A percentile compares a stretch with the other conserved stretches of the same genome.
Conservation (phyloP, 805 yeast species). For the Barnettozyma salicaria region DNA sequence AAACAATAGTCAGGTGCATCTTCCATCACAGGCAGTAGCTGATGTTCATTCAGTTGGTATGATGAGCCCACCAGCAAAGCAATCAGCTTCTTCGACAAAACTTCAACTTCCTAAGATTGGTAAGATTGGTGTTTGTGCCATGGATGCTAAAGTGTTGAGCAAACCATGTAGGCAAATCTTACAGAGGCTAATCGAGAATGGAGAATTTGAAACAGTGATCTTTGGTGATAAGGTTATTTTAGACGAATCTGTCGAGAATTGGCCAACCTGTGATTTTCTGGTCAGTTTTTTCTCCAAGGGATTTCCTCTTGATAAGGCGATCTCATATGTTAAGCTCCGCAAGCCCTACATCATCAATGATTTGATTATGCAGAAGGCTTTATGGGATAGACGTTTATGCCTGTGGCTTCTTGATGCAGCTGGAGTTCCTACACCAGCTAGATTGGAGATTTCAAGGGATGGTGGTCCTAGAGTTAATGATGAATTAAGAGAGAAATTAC, state of each 20-base stretch:
- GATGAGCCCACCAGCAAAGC: slow-evolving; percentile 14
- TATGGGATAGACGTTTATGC: slow-evolving; percentile 97
- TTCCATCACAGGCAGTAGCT: slow-evolving; percentile 20
- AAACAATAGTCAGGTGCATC: slow-evolving; percentile 27
- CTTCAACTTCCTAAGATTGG: slow-evolving; percentile 70
- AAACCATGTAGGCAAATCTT: slow-evolving; percentile 93
- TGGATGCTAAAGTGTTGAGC: slow-evolving; percentile 94
- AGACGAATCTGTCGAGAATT: slow-evolving; percentile 88
- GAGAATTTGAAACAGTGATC: slow-evolving; percentile 93
- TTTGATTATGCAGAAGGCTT: slow-evolving; percentile 79
- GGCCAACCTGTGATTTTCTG: slow-evolving; percentile 98
- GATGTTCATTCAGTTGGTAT: slow-evolving; percentile 10
- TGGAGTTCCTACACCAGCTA: slow-evolving; percentile 82
- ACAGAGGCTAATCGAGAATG: slow-evolving; percentile 80
- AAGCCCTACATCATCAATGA: slow-evolving; percentile 90
- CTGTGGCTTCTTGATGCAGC: slow-evolving; percentile 70
- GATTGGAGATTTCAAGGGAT: slow-evolving; percentile 88
- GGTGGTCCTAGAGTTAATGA: slow-evolving; percentile 89
- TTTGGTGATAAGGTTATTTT: slow-evolving; percentile 96
- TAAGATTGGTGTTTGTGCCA: slow-evolving; percentile 96
- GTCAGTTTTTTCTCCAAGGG: slow-evolving; percentile 94
- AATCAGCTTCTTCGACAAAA: slow-evolving; percentile 10
- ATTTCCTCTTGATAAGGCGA: slow-evolving; percentile 94
- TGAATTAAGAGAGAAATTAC: slow-evolving; percentile 54
- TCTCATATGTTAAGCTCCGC: slow-evolving; percentile 78